These are phyloP conservation scores for Arbutus unedo DNA, from an alignment of 148 eudicot genomes.

Conservation along the genomic window DNA sequence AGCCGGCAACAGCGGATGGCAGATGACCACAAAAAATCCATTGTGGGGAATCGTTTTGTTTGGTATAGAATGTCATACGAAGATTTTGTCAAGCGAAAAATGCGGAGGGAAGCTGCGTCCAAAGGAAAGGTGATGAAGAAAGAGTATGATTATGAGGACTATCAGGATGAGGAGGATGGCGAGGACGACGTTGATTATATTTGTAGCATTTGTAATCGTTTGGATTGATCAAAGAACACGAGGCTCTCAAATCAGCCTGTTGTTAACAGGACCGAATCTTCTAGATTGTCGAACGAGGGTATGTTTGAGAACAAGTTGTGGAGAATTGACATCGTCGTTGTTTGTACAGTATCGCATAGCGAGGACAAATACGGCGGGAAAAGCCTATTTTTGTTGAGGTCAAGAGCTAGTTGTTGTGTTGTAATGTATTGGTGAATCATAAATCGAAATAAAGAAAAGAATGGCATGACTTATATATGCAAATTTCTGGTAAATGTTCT, in stretches of 20 bases:
- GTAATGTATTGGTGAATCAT: background rate
- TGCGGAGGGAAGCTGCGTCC: constrained; percentile 44
- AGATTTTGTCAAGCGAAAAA: constrained; percentile 62
- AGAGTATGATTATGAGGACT: constrained; percentile 25
- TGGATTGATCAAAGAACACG: background rate
- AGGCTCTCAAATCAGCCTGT: constrained; percentile 41
- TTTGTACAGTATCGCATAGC: background rate
- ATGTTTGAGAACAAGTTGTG: constrained; percentile 60
- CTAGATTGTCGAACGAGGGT: constrained; percentile 63
- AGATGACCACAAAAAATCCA: constrained; percentile 80
- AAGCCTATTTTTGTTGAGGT: background rate
- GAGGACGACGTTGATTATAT: constrained; percentile 58
- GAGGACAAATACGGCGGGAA: background rate
- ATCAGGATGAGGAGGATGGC: constrained; percentile 14
- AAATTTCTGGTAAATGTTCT: background rate
- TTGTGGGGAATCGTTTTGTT: constrained; percentile 69
- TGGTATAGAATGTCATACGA: constrained; percentile 93
- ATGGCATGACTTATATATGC: background rate
- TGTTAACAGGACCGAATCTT: constrained; percentile 75
- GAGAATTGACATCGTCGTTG: background rate
- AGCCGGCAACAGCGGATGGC: constrained; percentile 66
- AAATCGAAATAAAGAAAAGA: background rate
- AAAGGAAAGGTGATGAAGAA: constrained; percentile 21
- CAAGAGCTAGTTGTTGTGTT: background rate
- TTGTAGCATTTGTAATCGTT: constrained; percentile 43